These are phyloP conservation scores for Mycena haematopus DNA, from an alignment of 768 basidiomycete species.

Conservation along the genomic window DNA sequence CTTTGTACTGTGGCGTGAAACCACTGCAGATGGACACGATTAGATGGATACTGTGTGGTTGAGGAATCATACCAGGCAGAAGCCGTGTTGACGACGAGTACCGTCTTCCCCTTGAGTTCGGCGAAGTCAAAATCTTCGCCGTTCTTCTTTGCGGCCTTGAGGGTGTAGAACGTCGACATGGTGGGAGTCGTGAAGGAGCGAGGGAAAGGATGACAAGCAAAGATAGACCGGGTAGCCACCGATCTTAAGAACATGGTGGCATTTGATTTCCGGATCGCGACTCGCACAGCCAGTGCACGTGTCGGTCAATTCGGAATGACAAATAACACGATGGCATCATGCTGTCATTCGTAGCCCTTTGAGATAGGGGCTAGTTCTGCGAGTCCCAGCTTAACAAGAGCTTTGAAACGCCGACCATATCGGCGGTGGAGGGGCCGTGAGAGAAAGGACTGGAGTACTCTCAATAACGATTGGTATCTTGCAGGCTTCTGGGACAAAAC, in stretches of 20 bases:
- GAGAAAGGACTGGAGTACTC: conserved; percentile 57
- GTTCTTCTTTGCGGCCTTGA: conserved; percentile 69
- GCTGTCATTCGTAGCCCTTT: neutral
- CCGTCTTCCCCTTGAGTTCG: conserved; percentile 77
- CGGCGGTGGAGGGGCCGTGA: conserved; percentile 50
- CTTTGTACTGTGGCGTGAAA: conserved; percentile 85
- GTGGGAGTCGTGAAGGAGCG: conserved; percentile 33
- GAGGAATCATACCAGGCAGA: conserved; percentile 64
- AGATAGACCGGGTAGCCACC: conserved; percentile 22
- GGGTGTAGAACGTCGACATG: conserved; percentile 62
- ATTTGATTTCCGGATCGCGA: neutral
- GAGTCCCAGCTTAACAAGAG: conserved; percentile 54
- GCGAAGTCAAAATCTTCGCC: conserved; percentile 65
- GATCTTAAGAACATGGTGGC: conserved; percentile 17
- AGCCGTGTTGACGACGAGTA: conserved; percentile 80
- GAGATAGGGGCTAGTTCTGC: conserved; percentile 35
- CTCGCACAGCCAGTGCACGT: neutral
- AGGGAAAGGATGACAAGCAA: conserved; percentile 16
- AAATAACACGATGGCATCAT: neutral
- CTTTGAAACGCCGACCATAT: conserved; percentile 51
- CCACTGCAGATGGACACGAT: conserved; percentile 52
- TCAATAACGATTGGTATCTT: conserved; percentile 54
- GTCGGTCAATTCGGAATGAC: neutral
- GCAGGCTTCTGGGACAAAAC: conserved; percentile 63
- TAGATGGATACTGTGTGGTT: too few species aligned